These are phyloP conservation scores for Bidens hawaiensis DNA, from an alignment of 140 eudicot species.

Conservation along the genomic window DNA sequence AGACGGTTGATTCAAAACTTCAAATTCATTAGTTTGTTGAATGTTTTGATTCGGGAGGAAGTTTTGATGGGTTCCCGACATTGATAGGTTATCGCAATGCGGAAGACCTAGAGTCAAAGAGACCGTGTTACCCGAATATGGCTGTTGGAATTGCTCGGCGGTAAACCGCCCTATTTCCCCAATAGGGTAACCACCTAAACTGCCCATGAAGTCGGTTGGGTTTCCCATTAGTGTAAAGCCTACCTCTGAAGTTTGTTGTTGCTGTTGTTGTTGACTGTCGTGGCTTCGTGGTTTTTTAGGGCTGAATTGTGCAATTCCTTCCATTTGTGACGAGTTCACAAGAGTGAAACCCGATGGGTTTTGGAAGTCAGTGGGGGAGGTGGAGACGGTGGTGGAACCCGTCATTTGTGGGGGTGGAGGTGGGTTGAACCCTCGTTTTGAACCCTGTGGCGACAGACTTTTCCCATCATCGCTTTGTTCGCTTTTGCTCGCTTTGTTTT, in stretches of 20 bases:
- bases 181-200: slow-evolving; percentile 62
- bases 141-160: slow-evolving; percentile 52
- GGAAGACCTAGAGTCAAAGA: slow-evolving; percentile 91
- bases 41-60: slow-evolving; percentile 58
- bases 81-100: slow-evolving; percentile 52
- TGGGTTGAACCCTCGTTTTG: slow-evolving; percentile 31
- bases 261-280: slow-evolving; percentile 26
- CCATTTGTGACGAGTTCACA: slow-evolving; percentile 59
- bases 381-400: slow-evolving; percentile 29
- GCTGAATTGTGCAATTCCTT: slow-evolving; percentile 40
- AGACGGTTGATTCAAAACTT: slow-evolving; percentile 43
- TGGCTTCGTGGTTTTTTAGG: slow-evolving; percentile 54
- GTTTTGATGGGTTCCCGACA: slow-evolving; percentile 53
- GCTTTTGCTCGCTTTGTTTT: slow-evolving; percentile 36
- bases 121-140: slow-evolving; percentile 65
- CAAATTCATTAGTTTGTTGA: slow-evolving; percentile 56
- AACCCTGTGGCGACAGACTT: slow-evolving; percentile 30
- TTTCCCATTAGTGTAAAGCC: slow-evolving; percentile 54
- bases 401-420: slow-evolving; percentile 34
- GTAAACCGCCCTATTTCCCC: slow-evolving; percentile 69
- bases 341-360: slow-evolving; percentile 51
- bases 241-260: slow-evolving; percentile 23
- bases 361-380: slow-evolving; percentile 44
- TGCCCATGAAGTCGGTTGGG: slow-evolving; percentile 72
- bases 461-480: slow-evolving; percentile 42